phyloP scores from a whole-genome alignment of 2,329 filamentous ascomycete species.

The Esteya vermicola region DNA sequence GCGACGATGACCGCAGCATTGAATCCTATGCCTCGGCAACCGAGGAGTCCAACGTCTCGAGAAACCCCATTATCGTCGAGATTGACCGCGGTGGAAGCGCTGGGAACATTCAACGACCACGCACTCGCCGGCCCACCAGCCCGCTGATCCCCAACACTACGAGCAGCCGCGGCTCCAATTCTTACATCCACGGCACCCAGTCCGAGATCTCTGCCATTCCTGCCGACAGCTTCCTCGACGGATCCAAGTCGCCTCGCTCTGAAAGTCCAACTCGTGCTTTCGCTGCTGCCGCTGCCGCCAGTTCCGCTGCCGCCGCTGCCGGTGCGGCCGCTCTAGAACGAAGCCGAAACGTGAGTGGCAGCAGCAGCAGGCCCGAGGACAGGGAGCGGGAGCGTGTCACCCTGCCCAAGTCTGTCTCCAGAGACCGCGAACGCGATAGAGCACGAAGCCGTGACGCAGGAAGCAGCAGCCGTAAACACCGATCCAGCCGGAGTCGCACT shows the following conservation, averaged over 20 bases:
- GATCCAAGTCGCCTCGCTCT: constrained; percentile 32
- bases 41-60: constrained; percentile 63
- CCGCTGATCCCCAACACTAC: constrained; percentile 44
- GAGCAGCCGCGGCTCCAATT: constrained; percentile 41
- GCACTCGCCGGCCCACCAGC: constrained; percentile 43
- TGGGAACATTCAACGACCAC: constrained; percentile 27
- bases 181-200: constrained; percentile 48
- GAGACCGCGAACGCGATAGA: constrained; percentile 15
- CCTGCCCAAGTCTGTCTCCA: constrained; percentile 14
- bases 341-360: constrained; percentile 10
- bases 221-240: constrained; percentile 46
- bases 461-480: constrained; percentile 30
- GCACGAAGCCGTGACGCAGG: constrained; percentile 16
- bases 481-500: constrained; percentile 33
- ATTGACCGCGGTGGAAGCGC: constrained; percentile 44
- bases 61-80: constrained; percentile 78
- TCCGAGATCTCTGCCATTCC: constrained; percentile 78
- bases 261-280: constrained; percentile 28
- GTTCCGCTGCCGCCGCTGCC: constrained; percentile 22
- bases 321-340: constrained; percentile 29
- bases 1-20: constrained; percentile 51
- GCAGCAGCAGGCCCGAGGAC: constrained; percentile 20
- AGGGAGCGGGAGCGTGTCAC: constrained; percentile 28
- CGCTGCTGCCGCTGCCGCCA: constrained; percentile 22
- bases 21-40: constrained; percentile 65